These are phyloP conservation scores for Mycena haematopus DNA, from an alignment of 768 basidiomycete species.

Conservation along the genomic window DNA sequence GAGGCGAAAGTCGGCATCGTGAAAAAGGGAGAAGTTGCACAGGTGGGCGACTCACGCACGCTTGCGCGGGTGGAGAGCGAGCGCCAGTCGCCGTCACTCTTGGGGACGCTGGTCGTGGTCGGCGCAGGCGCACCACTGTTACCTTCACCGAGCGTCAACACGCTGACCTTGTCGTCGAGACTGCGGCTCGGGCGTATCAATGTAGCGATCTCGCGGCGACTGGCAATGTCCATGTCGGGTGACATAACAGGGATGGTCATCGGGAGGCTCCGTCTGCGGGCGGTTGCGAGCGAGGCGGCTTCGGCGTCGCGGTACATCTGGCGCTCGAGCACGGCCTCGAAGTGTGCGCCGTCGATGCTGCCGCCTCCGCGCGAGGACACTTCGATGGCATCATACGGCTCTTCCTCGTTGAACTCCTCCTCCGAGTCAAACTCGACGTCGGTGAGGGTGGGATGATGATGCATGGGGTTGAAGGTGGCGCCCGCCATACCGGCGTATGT, in stretches of 20 bases:
- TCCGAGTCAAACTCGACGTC: conserved; percentile 31
- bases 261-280: conserved; percentile 62
- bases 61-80: conserved; percentile 46
- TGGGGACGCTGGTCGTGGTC: conserved; percentile 43
- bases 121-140: background rate
- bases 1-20: conserved; percentile 26
- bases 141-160: conserved; percentile 16
- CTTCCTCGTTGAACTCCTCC: conserved; percentile 27
- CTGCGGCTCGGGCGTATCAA: conserved; percentile 66
- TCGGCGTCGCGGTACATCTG: conserved; percentile 29
- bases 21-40: background rate
- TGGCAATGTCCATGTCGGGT: conserved; percentile 8
- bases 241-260: conserved; percentile 59
- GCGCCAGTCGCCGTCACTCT: conserved; percentile 64
- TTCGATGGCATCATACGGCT: conserved; percentile 13
- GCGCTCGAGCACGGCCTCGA: conserved; percentile 36
- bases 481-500: conserved; percentile 28
- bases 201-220: conserved; percentile 45
- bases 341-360: conserved; percentile 32
- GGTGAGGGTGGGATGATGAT: conserved; percentile 21
- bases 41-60: background rate
- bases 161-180: conserved; percentile 52
- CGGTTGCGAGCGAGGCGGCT: background rate
- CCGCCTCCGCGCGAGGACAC: conserved; percentile 24
- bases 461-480: conserved; percentile 25